Base-by-base conservation (phyloP, 2,329 filamentous ascomycete genomes). In the Fonsecaea erecta region DNA sequence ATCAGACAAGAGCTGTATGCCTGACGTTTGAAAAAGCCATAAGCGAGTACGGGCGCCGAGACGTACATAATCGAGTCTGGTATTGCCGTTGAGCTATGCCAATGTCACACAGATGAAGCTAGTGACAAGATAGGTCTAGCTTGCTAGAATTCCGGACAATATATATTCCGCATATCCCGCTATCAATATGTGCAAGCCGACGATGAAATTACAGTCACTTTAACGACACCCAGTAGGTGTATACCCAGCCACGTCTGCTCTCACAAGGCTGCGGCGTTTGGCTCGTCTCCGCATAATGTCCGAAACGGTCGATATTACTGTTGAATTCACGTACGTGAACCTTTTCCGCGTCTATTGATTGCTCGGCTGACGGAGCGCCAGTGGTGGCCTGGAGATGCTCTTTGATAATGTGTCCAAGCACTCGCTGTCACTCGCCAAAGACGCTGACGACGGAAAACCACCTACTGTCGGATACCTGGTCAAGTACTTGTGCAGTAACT, bases 371-470 rank as follows among this genome's bases (percentile, higher is more conserved):
- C 40, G 62, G 52, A 12, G 18, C 55, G 62, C 37, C 46, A 93
- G 95, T 70, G 95, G 95, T 68, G 95, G 95, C 24, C 86, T 99
- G 18, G 95, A 99, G 80, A 90, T 97, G 81, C 88, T 99, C 70
- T 99, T 99, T 80, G 87, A 89, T 34, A 90, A 97, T 76, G 83
- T 92, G 78, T 86, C 89, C 62, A 90, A 88, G 71, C 91, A 94
- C 76, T 80, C 83, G 24, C 76, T 99, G 52, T 79, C 83, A 2
- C 77, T 98, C 48, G 79, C 84, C 32, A 83, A 75, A 62, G 84
- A 88, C 73, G 79, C 83, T 60, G 56, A 63, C 24, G 79, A 86
- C 66, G 88, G 88, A 55, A 80, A 81, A 63, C 83, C 86, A 9
- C 81, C 88, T 60, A 95, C 86, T 57, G 86, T 97, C 60, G 88